Evolutionary conservation across 345 rosid genomes (phyloP).

Genomic region (Jatropha curcas): DNA sequence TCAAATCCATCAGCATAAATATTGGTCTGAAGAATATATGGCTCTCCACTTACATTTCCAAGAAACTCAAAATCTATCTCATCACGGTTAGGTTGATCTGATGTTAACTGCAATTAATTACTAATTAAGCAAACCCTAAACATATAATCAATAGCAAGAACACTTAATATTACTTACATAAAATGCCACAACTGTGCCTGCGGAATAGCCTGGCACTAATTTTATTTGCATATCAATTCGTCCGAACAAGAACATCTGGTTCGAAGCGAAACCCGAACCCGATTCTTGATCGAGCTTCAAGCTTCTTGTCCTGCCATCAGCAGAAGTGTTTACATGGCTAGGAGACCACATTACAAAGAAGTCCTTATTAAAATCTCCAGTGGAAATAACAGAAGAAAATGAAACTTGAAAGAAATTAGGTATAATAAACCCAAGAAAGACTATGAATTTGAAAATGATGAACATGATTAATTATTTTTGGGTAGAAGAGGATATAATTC

Average conservation of each 20-base stretch:
- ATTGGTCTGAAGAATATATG: conserved; percentile 84
- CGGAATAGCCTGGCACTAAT: conserved; percentile 74
- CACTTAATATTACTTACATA: conserved; percentile 46
- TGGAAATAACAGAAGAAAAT: conserved; percentile 54
- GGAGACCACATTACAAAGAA: conserved; percentile 82
- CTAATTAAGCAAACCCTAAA: not conserved
- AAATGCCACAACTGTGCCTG: conserved; percentile 79
- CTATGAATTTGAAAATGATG: conserved; percentile 5
- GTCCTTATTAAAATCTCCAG: conserved; percentile 62
- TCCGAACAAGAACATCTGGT: conserved; percentile 71
- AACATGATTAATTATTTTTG: conserved; percentile 21
- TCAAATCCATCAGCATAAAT: conserved; percentile 64
- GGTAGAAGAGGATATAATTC: not conserved
- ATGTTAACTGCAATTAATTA: conserved; percentile 46
- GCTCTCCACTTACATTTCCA: conserved; percentile 67
- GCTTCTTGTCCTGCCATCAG: conserved; percentile 62
- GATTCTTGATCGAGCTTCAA: conserved; percentile 75
- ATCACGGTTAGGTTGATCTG: conserved; percentile 72
- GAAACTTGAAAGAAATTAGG: conserved; percentile 37
- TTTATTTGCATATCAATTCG: conserved; percentile 73
- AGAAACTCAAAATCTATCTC: conserved; percentile 85
- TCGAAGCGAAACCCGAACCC: conserved; percentile 72
- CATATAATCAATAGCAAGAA: not conserved
- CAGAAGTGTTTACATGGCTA: conserved; percentile 61
- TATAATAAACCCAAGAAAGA: conserved; percentile 23